Evolutionary conservation across 2,329 filamentous ascomycete genomes (phyloP).

Genomic region (Alternaria sp.): DNA sequence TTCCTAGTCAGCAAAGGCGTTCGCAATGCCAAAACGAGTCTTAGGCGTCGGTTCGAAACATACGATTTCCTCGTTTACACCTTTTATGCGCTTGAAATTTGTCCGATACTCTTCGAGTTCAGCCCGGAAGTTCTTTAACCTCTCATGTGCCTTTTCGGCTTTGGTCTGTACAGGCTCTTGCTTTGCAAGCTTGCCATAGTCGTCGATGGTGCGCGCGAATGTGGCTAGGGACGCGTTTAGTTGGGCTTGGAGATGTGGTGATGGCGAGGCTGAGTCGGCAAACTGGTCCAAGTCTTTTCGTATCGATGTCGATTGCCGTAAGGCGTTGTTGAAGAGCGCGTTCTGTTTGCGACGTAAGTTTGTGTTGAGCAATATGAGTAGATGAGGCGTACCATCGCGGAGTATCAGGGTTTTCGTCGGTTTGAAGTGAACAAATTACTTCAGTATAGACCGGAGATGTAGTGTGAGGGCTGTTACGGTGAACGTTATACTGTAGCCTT

Average conservation of each 20-base stretch:
- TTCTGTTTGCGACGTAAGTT: constrained; percentile 61
- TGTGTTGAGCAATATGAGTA: not conserved
- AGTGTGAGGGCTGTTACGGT: not conserved
- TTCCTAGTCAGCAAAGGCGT: constrained; percentile 5
- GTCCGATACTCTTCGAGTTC: constrained; percentile 82
- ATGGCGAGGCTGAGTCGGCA: constrained; percentile 63
- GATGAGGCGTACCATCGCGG: constrained; percentile 27
- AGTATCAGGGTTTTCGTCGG: not conserved
- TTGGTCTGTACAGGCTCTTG: constrained; percentile 91
- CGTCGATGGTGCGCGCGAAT: constrained; percentile 88
- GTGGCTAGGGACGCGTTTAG: constrained; percentile 66
- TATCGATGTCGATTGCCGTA: constrained; percentile 83
- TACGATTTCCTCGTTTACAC: constrained; percentile 75
- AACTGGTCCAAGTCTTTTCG: constrained; percentile 77
- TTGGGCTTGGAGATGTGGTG: constrained; percentile 65
- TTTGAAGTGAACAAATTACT: no score
- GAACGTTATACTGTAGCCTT: not conserved
- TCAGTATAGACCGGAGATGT: not conserved
- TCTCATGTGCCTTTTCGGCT: constrained; percentile 86
- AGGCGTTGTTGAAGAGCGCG: constrained; percentile 81
- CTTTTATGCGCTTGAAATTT: constrained; percentile 78
- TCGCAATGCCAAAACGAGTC: not conserved
- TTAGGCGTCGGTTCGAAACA: constrained; percentile 21
- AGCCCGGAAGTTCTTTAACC: constrained; percentile 81
- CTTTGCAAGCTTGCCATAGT: constrained; percentile 84